Evolutionary conservation across 257 asterid species (phyloP).

Genomic region (Thymus mandschuricus): DNA sequence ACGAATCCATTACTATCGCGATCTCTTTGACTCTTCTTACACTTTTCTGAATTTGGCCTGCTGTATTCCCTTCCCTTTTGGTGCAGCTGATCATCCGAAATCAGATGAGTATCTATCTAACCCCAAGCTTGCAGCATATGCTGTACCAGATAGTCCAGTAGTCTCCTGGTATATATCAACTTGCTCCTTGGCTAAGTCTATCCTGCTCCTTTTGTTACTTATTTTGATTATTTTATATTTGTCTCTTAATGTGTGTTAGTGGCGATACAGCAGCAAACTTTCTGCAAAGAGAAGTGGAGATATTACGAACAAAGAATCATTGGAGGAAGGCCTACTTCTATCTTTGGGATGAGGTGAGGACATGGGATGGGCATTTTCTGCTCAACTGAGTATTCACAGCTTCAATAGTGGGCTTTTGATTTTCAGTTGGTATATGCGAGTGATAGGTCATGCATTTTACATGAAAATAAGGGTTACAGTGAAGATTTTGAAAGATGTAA

Average conservation of each 20-base stretch:
- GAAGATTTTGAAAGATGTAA: slow-evolving; percentile 13
- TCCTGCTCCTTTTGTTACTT: slow-evolving; percentile 28
- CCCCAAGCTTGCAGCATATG: slow-evolving; percentile 98
- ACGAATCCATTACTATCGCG: slow-evolving; percentile 8
- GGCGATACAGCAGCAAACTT: slow-evolving; percentile 75
- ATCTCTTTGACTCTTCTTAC: slow-evolving; percentile 8
- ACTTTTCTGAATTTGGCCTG: slow-evolving; percentile 14
- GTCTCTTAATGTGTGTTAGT: slow-evolving; percentile 56
- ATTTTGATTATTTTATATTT: slow-evolving; percentile 42
- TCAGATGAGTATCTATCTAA: slow-evolving; percentile 92
- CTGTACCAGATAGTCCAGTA: slow-evolving; percentile 86
- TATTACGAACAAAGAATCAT: slow-evolving; percentile 74
- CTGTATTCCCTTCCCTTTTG: slow-evolving; percentile 28
- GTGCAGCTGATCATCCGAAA: slow-evolving; percentile 95
- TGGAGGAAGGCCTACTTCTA: slow-evolving; percentile 99
- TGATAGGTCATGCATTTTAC: slow-evolving; percentile 24
- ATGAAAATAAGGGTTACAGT: slow-evolving; percentile 20
- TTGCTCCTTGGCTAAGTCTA: slow-evolving; percentile 28
- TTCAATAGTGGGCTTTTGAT: slow-evolving; percentile 23
- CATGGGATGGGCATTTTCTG: slow-evolving; percentile 23
- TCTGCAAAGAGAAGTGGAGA: slow-evolving; percentile 85
- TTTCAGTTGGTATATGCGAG: slow-evolving; percentile 14
- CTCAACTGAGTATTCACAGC: slow-evolving; percentile 19
- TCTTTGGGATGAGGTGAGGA: slow-evolving; percentile 98
- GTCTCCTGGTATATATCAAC: slow-evolving; percentile 57